Evolutionary conservation across 106 monocot genomes (phyloP).

Genomic region (Apostasia ramifera): DNA sequence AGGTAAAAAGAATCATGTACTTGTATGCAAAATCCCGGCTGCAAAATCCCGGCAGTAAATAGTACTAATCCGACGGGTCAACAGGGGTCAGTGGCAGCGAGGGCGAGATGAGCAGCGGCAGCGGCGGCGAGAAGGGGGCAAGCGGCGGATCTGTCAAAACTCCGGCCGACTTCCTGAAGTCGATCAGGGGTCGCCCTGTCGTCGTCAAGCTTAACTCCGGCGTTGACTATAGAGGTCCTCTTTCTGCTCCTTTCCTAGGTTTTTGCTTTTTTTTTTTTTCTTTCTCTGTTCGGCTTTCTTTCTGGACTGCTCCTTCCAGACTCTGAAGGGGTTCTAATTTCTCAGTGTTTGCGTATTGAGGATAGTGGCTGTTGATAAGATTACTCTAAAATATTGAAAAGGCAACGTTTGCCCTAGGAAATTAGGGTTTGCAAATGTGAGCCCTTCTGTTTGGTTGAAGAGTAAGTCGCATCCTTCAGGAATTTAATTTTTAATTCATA

Average conservation of each 20-base stretch:
- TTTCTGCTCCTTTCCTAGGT: background rate
- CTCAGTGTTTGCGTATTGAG: too few species aligned
- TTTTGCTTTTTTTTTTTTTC: background rate
- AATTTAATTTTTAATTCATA: too few species aligned
- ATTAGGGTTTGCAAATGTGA: background rate
- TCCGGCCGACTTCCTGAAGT: slow-evolving; percentile 93
- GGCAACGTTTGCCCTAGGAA: background rate
- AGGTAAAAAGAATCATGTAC: too few species aligned
- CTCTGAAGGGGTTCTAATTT: too few species aligned
- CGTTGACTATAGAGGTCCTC: slow-evolving; percentile 84
- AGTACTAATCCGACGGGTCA: too few species aligned
- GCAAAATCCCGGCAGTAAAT: too few species aligned
- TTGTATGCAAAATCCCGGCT: too few species aligned
- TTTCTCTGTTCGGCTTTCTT: background rate
- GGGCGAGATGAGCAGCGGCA: slow-evolving; percentile 26
- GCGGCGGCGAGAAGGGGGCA: slow-evolving; percentile 15
- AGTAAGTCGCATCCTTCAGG: too few species aligned
- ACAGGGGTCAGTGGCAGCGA: too few species aligned
- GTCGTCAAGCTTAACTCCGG: slow-evolving; percentile 99
- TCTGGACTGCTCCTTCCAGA: background rate
- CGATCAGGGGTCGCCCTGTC: slow-evolving; percentile 87
- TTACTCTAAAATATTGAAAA: background rate
- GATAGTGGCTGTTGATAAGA: too few species aligned
- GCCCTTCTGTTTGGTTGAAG: too few species aligned
- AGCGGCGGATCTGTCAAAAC: slow-evolving; percentile 78